Evolutionary conservation across 208 protist genomes (phyloP), one percentile per base, ranked within the genome.

Genomic region (Leishmania guyanensis): DNA sequence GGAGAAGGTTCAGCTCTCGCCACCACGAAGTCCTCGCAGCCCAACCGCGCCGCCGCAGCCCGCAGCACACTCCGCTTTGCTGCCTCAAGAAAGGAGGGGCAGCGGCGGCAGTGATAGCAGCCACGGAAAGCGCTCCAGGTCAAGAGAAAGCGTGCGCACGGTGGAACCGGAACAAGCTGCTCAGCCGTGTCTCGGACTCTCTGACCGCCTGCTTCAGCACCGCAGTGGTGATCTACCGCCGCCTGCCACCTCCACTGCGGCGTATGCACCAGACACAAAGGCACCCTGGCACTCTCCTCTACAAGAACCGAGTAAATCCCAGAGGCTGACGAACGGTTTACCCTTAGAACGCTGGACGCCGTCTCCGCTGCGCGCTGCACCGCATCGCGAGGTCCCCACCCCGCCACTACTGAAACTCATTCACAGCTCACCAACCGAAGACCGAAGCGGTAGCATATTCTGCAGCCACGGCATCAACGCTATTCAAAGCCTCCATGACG

Each of bases 361-460:
- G 4, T 84, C 81, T 0, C 81, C 81, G 33, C 81, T 84, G 29
- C 81, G 81, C 8, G 69, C 75, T n/a, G 51, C 33, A 39, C 53
- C 33, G 43, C 68, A 29, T n/a, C 39, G 53, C 48, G 16, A 51
- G 22, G 29, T 60, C 51, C 3, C 60, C 17, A 17, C 62, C 26
- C 62, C 54, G 5, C 54, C 54, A 58, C 20, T 22, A 20, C 54
- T 58, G 54, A 58, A 58, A 22, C 17, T 17, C 54, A 58, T 58
- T 17, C 54, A 17, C 5, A 22, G 20, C 20, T 8, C 54, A 22
- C 20, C 20, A 58, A 58, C n/a, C 54, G 54, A 58, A 26, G 54
- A 22, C 54, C 17, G 20, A 58, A 22, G 54, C 54, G 54, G 54
- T 8, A 22, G 54, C 54, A 22, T 16, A 22, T n/a, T 22, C 17